Evolutionary conservation across 2,329 filamentous ascomycete genomes (phyloP).

Genomic region (Pseudogymnoascus sp.): DNA sequence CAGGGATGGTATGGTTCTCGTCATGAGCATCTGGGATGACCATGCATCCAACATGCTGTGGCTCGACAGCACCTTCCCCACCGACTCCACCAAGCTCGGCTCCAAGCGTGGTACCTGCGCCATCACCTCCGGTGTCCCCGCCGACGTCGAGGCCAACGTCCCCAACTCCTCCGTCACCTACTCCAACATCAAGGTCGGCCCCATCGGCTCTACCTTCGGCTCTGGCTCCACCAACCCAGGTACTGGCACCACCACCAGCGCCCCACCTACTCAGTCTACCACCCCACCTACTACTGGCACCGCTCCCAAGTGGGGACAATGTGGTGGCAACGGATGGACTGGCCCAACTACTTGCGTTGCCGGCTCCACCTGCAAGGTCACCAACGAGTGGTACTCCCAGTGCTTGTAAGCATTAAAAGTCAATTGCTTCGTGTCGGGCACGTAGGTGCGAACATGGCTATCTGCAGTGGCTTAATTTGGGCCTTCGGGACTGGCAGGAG

Average conservation of each 20-base stretch:
- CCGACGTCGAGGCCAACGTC: constrained; percentile 37
- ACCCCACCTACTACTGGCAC: not conserved
- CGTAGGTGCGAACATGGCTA: not conserved
- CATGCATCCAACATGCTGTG: constrained; percentile 63
- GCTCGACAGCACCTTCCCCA: constrained; percentile 61
- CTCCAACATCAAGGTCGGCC: constrained; percentile 27
- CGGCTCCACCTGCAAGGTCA: constrained; percentile 13
- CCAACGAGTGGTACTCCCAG: constrained; percentile 22
- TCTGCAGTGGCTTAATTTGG: not conserved
- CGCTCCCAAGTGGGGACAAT: constrained; percentile 9
- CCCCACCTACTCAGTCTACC: not conserved
- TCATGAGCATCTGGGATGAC: constrained; percentile 49
- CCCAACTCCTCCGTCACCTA: constrained; percentile 38
- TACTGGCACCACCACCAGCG: not conserved
- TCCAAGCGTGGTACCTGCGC: constrained; percentile 47
- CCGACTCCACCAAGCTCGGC: constrained; percentile 37
- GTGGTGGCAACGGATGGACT: constrained; percentile 14
- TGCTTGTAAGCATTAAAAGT: constrained; percentile 15
- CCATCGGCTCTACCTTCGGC: constrained; percentile 25
- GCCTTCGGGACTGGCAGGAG: not conserved
- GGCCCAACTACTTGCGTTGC: constrained; percentile 18
- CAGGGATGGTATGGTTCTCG: constrained; percentile 52
- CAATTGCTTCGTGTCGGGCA: not conserved
- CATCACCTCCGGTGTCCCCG: constrained; percentile 43
- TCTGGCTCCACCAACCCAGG: not conserved